phyloP scores from a whole-genome alignment of 345 rosid genomes.

The Gossypioides kirkii region DNA sequence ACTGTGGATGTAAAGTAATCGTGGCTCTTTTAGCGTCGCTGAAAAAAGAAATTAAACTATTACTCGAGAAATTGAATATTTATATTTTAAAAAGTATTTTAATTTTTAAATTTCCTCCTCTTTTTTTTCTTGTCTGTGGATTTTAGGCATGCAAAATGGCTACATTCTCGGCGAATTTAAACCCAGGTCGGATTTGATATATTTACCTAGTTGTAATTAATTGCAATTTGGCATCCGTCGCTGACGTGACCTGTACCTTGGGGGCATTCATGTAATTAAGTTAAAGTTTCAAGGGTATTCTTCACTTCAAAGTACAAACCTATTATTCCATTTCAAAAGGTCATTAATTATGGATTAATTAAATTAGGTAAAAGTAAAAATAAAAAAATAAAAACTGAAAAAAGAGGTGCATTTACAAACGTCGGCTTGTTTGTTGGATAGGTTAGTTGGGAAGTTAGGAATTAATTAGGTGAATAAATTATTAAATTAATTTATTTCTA shows the following conservation, averaged over 20 bases:
- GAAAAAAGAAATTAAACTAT: background rate
- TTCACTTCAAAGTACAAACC: background rate
- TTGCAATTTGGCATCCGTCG: slow-evolving; percentile 13
- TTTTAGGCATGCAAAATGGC: background rate
- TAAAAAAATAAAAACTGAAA: background rate
- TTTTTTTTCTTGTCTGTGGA: background rate
- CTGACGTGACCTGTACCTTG: slow-evolving; percentile 1
- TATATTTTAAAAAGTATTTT: background rate
- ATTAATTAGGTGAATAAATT: slow-evolving; percentile 26
- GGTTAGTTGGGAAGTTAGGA: slow-evolving; percentile 28
- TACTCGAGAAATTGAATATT: background rate
- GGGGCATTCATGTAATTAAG: background rate
- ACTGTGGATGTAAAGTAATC: background rate
- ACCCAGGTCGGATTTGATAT: slow-evolving; percentile 28
- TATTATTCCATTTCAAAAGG: background rate
- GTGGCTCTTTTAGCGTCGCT: background rate
- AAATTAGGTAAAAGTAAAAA: slow-evolving; percentile 10
- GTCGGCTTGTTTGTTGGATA: slow-evolving; percentile 37
- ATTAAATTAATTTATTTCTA: background rate
- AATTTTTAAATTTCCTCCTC: background rate
- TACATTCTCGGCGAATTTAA: slow-evolving; percentile 22
- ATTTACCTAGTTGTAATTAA: slow-evolving; percentile 6
- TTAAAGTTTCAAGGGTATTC: background rate
- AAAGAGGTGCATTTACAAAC: slow-evolving; percentile 23
- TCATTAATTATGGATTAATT: slow-evolving; percentile 7